Evolutionary conservation across 2,329 filamentous ascomycete species (phyloP).

Genomic region (Dactylellina sp.): DNA sequence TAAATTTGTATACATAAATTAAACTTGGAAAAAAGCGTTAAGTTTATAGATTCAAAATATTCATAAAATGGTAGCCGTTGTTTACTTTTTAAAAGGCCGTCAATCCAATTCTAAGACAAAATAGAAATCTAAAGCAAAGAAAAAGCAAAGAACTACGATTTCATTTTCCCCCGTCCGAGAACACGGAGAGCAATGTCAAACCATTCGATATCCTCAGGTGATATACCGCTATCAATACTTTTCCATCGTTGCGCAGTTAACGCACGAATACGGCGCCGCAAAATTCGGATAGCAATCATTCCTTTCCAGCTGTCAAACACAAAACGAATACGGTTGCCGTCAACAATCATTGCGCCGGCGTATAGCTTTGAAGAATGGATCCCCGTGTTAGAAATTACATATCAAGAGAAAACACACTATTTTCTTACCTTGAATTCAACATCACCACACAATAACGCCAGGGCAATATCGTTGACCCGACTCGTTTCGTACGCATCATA

Average conservation of each 20-base stretch:
- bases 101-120: neutral
- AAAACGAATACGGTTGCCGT: constrained; percentile 87
- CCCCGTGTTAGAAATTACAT: neutral
- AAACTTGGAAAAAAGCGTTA: too few species aligned
- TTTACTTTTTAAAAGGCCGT: too few species aligned
- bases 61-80: too few species aligned
- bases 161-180: constrained; percentile 39
- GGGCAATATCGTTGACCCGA: constrained; percentile 81
- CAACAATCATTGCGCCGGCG: constrained; percentile 80
- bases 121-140: neutral
- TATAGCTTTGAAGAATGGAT: constrained; percentile 73
- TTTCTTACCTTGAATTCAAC: constrained; percentile 80
- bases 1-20: too few species aligned
- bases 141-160: constrained; percentile 2
- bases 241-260: constrained; percentile 39
- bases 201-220: constrained; percentile 38
- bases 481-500: constrained; percentile 93
- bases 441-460: constrained; percentile 87
- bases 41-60: too few species aligned
- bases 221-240: constrained; percentile 32
- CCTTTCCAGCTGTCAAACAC: constrained; percentile 88
- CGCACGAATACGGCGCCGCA: constrained; percentile 69
- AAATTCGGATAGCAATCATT: constrained; percentile 85
- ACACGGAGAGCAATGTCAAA: constrained; percentile 49
- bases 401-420: neutral